Evolutionary conservation across 2,329 filamentous ascomycete species (phyloP).

Genomic region (Penicillium sp.): DNA sequence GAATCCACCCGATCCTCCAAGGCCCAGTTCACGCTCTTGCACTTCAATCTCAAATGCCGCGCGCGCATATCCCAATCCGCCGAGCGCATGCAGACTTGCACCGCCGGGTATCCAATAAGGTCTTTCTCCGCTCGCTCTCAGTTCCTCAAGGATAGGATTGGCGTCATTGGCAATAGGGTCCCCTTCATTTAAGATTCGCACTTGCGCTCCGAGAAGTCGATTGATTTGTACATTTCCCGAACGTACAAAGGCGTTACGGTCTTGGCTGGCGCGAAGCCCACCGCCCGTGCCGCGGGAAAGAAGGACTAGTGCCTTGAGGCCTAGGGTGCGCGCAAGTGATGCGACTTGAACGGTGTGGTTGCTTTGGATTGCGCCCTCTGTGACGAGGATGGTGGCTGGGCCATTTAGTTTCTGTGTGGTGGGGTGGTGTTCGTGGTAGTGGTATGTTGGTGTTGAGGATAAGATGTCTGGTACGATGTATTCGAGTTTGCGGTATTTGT

Average conservation of each 20-base stretch:
- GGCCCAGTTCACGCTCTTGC: constrained; percentile 24
- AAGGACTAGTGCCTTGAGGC: constrained; percentile 25
- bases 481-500: constrained; percentile 40
- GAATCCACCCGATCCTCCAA: constrained; percentile 23
- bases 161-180: constrained; percentile 36
- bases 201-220: constrained; percentile 32
- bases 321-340: constrained; percentile 27
- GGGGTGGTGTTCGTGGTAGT: constrained; percentile 17
- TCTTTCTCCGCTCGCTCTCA: constrained; percentile 15
- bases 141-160: constrained; percentile 21
- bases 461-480: constrained; percentile 37
- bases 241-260: constrained; percentile 21
- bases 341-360: constrained; percentile 38
- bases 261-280: constrained; percentile 15
- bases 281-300: constrained; percentile 30
- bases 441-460: constrained; percentile 11
- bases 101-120: constrained; percentile 38
- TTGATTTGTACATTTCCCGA: constrained; percentile 29
- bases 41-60: constrained; percentile 31
- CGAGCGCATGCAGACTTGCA: constrained; percentile 32
- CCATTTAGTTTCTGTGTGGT: constrained; percentile 3
- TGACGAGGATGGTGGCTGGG: constrained; percentile 31
- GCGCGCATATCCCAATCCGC: constrained; percentile 34
- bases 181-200: constrained; percentile 56
- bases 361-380: constrained; percentile 36